These are phyloP conservation scores for Ulota crispa DNA, from an alignment of 225 moss, liverwort and hornwort genomes.

Conservation along the genomic window DNA sequence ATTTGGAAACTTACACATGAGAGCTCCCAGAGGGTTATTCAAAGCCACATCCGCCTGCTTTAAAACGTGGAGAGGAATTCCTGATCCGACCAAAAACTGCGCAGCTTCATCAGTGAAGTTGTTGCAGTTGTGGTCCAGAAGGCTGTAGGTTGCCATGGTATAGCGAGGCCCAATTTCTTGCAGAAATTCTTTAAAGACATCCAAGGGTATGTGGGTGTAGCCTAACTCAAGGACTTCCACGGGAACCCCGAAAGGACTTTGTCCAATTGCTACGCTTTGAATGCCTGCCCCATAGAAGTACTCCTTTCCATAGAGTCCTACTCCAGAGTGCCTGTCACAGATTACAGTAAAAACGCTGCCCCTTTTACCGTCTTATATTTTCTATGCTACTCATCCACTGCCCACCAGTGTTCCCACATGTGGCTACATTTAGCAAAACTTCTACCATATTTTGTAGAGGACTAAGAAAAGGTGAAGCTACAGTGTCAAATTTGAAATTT, in stretches of 20 bases:
- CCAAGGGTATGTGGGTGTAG: slow-evolving; percentile 61
- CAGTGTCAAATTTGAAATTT: too few species aligned
- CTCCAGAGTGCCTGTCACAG: slow-evolving; percentile 56
- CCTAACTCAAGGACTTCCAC: slow-evolving; percentile 59
- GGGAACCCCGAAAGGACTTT: slow-evolving; percentile 63
- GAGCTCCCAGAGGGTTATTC: slow-evolving; percentile 65
- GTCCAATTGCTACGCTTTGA: slow-evolving; percentile 47
- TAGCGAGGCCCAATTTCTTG: slow-evolving; percentile 60
- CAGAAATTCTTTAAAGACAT: slow-evolving; percentile 61
- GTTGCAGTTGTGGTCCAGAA: slow-evolving; percentile 79
- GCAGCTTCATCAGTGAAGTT: slow-evolving; percentile 73
- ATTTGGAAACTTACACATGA: slow-evolving; percentile 47
- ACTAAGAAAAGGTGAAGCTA: too few species aligned
- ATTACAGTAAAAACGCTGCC: background rate
- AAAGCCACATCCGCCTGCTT: slow-evolving; percentile 58
- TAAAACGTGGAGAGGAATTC: slow-evolving; percentile 61
- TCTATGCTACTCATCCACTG: background rate
- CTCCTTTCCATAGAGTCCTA: slow-evolving; percentile 61
- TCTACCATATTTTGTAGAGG: too few species aligned
- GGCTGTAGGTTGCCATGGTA: slow-evolving; percentile 61
- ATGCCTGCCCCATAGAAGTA: slow-evolving; percentile 74
- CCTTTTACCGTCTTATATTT: background rate
- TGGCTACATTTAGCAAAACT: too few species aligned
- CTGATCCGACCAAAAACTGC: slow-evolving; percentile 64
- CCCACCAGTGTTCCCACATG: background rate